Evolutionary conservation across 2,329 filamentous ascomycete species (phyloP).

Genomic region (Penicillium sp.): DNA sequence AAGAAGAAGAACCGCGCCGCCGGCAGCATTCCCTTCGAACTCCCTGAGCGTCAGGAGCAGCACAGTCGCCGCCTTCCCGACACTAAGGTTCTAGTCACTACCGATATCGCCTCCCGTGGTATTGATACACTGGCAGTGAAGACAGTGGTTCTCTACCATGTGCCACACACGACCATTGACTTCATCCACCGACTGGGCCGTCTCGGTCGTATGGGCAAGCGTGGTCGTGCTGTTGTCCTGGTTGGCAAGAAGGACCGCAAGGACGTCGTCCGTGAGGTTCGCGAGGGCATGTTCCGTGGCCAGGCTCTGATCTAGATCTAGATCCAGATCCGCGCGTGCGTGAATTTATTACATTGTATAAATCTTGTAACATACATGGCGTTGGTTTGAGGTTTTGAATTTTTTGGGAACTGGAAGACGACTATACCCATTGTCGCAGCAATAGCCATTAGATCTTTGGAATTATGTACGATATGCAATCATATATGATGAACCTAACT

Average conservation of each 20-base stretch:
- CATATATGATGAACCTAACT: conserved; percentile 10
- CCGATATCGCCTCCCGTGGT: conserved; percentile 85
- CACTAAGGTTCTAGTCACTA: conserved; percentile 89
- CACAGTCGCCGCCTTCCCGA: conserved; percentile 60
- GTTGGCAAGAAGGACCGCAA: conserved; percentile 85
- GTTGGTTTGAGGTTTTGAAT: conserved; percentile 14
- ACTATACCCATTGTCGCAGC: conserved; percentile 14
- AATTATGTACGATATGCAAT: conserved; percentile 11
- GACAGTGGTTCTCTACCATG: conserved; percentile 91
- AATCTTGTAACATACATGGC: conserved; percentile 22
- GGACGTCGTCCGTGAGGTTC: conserved; percentile 88
- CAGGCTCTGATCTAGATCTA: conserved; percentile 66
- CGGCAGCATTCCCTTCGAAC: conserved; percentile 42
- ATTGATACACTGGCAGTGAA: conserved; percentile 91
- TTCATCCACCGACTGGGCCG: conserved; percentile 95
- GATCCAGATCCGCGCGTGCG: background rate
- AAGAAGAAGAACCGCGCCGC: conserved; percentile 31
- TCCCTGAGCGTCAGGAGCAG: conserved; percentile 34
- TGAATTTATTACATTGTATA: conserved; percentile 12
- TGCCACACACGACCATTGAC: conserved; percentile 96
- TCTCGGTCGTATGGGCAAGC: conserved; percentile 85
- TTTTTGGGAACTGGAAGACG: conserved; percentile 8
- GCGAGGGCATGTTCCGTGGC: conserved; percentile 81
- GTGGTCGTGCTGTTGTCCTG: conserved; percentile 84
- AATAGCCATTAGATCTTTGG: conserved; percentile 10